phyloP scores from a whole-genome alignment of 495 filamentous ascomycete genomes.

The Geoglossum glabrum region DNA sequence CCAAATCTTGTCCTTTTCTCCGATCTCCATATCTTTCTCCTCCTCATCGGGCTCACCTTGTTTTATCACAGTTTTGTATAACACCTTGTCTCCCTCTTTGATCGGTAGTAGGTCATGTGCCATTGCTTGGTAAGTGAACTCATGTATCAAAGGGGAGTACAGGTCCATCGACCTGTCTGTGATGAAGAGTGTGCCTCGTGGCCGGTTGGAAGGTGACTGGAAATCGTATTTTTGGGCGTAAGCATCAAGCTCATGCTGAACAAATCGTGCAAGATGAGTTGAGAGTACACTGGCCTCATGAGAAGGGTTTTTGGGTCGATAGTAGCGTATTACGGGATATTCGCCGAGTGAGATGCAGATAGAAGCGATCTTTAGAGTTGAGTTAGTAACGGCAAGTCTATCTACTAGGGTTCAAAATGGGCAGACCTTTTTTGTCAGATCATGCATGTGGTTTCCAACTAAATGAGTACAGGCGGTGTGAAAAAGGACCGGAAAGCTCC shows the following conservation, averaged over 20 bases:
- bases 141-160: conserved; percentile 68
- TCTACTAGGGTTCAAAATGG: neutral
- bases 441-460: conserved; percentile 58
- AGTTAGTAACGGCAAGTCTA: neutral
- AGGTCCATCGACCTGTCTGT: conserved; percentile 87
- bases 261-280: conserved; percentile 72
- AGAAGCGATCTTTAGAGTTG: conserved; percentile 44
- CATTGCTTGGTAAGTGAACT: conserved; percentile 98
- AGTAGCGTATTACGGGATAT: conserved; percentile 80
- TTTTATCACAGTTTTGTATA: conserved; percentile 60
- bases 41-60: conserved; percentile 45
- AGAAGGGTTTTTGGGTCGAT: conserved; percentile 46
- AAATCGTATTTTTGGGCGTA: conserved; percentile 74
- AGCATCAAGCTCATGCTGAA: conserved; percentile 73
- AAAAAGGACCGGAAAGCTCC: conserved; percentile 81
- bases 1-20: conserved; percentile 83
- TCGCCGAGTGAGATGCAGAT: conserved; percentile 72
- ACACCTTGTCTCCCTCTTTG: conserved; percentile 69
- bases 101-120: conserved; percentile 80
- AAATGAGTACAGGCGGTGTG: conserved; percentile 77
- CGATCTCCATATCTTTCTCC: conserved; percentile 75
- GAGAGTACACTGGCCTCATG: conserved; percentile 81
- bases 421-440: conserved; percentile 64
- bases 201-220: conserved; percentile 57
- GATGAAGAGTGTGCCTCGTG: conserved; percentile 66